Conservation (phyloP, 495 filamentous ascomycete genomes). For the Trichoderma gamsii region DNA sequence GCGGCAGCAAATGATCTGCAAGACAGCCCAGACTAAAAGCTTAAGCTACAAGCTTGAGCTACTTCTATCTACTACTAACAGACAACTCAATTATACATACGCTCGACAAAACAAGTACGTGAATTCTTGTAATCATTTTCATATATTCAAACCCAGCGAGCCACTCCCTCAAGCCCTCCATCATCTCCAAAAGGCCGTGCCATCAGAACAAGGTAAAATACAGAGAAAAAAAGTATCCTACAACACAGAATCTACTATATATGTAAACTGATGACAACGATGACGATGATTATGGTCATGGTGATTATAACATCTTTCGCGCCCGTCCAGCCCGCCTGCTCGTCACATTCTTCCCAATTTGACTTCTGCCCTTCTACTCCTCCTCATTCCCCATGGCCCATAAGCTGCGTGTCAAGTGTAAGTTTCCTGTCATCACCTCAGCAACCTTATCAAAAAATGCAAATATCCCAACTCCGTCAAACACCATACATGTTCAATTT, state of each 20-base stretch:
- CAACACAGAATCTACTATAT: slow-evolving; percentile 3
- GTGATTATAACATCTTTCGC: not conserved
- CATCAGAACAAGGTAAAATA: slow-evolving; percentile 2
- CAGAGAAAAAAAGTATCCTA: slow-evolving; percentile 1
- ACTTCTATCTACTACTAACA: too few species aligned
- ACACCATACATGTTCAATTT: slow-evolving; percentile 5
- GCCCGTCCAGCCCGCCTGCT: not conserved
- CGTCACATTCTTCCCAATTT: not conserved
- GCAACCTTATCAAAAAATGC: not conserved
- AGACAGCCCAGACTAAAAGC: too few species aligned
- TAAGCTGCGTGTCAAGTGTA: slow-evolving; percentile 4
- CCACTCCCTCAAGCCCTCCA: not conserved
- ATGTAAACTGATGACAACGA: slow-evolving; percentile 9
- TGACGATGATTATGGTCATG: not conserved
- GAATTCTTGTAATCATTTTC: not conserved
- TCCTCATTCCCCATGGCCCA: not conserved
- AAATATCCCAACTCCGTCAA: slow-evolving; percentile 9
- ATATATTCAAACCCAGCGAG: not conserved
- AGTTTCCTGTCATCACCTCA: not conserved
- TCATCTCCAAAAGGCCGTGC: not conserved
- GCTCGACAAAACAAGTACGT: too few species aligned
- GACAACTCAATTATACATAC: too few species aligned
- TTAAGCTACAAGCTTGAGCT: too few species aligned
- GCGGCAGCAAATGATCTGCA: too few species aligned
- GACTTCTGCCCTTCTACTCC: not conserved